Conservation (phyloP, 805 yeast species). For the Starmerella vitae region DNA sequence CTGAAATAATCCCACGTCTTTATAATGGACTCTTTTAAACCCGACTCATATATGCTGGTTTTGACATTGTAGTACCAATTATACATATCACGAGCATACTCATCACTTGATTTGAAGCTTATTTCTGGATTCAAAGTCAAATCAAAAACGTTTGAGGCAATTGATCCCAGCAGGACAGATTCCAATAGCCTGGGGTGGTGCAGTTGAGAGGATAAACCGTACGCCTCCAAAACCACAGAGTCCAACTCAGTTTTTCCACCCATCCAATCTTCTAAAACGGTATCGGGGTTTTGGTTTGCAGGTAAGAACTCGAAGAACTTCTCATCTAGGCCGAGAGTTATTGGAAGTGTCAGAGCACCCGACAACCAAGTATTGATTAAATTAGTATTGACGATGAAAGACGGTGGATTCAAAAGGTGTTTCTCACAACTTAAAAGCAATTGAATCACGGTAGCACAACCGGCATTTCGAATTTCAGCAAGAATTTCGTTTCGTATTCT, state of each 20-base stretch:
- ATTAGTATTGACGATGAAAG: neutral
- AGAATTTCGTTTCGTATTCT: neutral
- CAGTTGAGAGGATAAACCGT: neutral
- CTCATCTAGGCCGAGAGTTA: neutral
- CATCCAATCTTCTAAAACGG: constrained; percentile 1
- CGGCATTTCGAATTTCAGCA: neutral
- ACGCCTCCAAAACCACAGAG: neutral
- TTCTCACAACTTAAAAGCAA: neutral
- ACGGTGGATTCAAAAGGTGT: neutral
- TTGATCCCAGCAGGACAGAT: neutral
- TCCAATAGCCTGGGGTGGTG: constrained; percentile 1
- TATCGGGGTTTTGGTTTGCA: neutral
- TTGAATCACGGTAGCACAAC: constrained; percentile 2
- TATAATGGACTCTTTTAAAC: constrained; percentile 4
- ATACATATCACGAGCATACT: neutral
- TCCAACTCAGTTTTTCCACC: neutral
- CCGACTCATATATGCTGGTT: neutral
- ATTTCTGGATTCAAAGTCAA: neutral
- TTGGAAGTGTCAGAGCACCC: neutral
- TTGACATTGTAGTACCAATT: neutral
- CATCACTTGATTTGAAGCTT: neutral
- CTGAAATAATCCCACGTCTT: constrained; percentile 12
- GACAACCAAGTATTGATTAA: neutral
- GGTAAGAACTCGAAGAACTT: neutral
- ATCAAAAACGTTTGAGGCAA: neutral